These are phyloP conservation scores for Lasiosphaeriaceae sp. DNA, from an alignment of 495 filamentous ascomycete genomes.

Conservation along the genomic window DNA sequence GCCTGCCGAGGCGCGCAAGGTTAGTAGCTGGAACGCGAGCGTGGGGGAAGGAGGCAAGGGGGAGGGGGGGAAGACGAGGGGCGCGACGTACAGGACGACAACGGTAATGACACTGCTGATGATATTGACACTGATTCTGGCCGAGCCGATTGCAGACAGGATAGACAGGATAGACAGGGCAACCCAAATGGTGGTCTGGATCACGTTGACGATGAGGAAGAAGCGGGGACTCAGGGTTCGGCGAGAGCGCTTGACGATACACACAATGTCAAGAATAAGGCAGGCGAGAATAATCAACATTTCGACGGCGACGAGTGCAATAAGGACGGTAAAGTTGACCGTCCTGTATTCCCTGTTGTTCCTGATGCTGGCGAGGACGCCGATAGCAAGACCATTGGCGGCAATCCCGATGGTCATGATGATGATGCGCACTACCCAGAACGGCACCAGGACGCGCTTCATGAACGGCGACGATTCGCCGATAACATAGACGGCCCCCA, in stretches of 20 bases:
- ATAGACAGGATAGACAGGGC: slow-evolving; percentile 22
- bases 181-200: slow-evolving; percentile 21
- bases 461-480: slow-evolving; percentile 35
- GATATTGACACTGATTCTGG: not conserved
- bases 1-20: slow-evolving; percentile 3
- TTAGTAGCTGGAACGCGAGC: too few species aligned
- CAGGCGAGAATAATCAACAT: slow-evolving; percentile 20
- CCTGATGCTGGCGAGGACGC: slow-evolving; percentile 11
- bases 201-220: slow-evolving; percentile 27
- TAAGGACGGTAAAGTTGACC: slow-evolving; percentile 5
- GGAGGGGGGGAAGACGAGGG: not conserved
- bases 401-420: slow-evolving; percentile 24
- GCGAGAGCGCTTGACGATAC: slow-evolving; percentile 29
- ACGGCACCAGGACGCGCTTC: slow-evolving; percentile 68
- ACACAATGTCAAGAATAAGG: slow-evolving; percentile 27
- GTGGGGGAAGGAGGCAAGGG: not conserved
- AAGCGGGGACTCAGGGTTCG: slow-evolving; percentile 26
- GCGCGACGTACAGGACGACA: slow-evolving; percentile 19
- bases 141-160: slow-evolving; percentile 15
- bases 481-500: slow-evolving; percentile 19
- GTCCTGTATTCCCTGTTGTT: slow-evolving; percentile 17
- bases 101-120: slow-evolving; percentile 9
- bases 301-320: slow-evolving; percentile 18
- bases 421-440: slow-evolving; percentile 79
- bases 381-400: slow-evolving; percentile 19